Conservation (phyloP, 495 filamentous ascomycete genomes). For the Daldinia grandis region DNA sequence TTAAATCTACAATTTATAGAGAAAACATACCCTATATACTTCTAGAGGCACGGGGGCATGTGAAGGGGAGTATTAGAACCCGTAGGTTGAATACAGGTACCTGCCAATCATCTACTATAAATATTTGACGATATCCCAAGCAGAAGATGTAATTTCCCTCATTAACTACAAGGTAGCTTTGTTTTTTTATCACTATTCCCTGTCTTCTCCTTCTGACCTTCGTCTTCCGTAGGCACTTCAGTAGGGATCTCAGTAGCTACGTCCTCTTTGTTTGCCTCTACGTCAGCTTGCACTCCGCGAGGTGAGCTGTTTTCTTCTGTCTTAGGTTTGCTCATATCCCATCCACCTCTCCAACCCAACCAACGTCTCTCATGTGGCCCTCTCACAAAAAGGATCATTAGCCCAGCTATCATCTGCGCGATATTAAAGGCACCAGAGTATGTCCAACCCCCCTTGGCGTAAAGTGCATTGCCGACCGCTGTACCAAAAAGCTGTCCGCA, state of each 20-base stretch:
- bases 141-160: background rate
- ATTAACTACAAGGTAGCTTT: background rate
- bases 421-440: conserved; percentile 68
- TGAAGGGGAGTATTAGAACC: no score
- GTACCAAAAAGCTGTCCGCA: conserved; percentile 77
- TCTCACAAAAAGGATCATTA: conserved; percentile 59
- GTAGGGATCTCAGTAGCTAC: conserved; percentile 6
- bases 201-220: conserved; percentile 4
- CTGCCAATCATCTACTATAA: background rate
- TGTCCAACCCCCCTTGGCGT: conserved; percentile 71
- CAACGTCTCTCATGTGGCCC: conserved; percentile 70
- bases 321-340: conserved; percentile 41
- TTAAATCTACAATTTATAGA: background rate
- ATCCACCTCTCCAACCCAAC: conserved; percentile 74
- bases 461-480: conserved; percentile 70
- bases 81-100: no score
- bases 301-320: conserved; percentile 41
- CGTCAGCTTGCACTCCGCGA: conserved; percentile 7
- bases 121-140: background rate
- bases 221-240: conserved; percentile 24
- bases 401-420: conserved; percentile 63
- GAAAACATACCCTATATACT: background rate
- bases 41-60: no score
- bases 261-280: conserved; percentile 16
- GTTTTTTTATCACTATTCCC: background rate